Conservation (phyloP, 2,329 filamentous ascomycete species). For the Epichloe hybrida region DNA sequence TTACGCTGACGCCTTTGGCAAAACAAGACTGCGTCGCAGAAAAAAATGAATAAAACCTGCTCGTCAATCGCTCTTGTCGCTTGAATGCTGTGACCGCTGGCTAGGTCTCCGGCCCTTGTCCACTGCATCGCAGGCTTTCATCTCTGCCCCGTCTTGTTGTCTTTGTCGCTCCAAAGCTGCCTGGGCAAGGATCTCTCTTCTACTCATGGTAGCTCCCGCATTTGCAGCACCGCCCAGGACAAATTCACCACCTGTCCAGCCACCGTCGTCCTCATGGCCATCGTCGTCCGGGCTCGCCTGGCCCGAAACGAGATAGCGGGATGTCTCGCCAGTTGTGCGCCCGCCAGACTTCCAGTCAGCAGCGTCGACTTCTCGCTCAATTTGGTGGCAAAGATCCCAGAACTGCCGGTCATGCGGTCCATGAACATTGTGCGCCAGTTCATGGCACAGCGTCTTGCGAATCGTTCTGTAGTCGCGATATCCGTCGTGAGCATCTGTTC, state of each 20-base stretch:
- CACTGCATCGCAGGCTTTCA: slow-evolving; percentile 16
- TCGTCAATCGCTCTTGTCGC: slow-evolving; percentile 13
- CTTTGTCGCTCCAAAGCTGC: slow-evolving; percentile 23
- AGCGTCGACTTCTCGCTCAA: slow-evolving; percentile 72
- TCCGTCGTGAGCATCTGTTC: slow-evolving; percentile 91
- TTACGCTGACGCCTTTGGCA: too few species aligned
- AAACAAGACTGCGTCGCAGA: slow-evolving; percentile 5
- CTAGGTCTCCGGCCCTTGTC: slow-evolving; percentile 18
- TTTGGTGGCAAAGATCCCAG: slow-evolving; percentile 77
- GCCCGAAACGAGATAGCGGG: slow-evolving; percentile 41
- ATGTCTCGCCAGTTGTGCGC: slow-evolving; percentile 48
- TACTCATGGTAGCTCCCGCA: slow-evolving; percentile 36
- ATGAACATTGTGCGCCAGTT: slow-evolving; percentile 85
- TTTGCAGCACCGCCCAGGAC: slow-evolving; percentile 47
- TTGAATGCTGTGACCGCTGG: slow-evolving; percentile 12
- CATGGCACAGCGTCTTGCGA: slow-evolving; percentile 83
- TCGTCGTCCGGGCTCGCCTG: slow-evolving; percentile 35
- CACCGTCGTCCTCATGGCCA: slow-evolving; percentile 52
- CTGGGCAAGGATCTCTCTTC: slow-evolving; percentile 60
- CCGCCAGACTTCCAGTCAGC: slow-evolving; percentile 70
- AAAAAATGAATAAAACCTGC: neutral
- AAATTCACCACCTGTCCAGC: slow-evolving; percentile 69
- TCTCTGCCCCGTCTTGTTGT: slow-evolving; percentile 20
- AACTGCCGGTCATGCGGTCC: slow-evolving; percentile 74
- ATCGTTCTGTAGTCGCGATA: slow-evolving; percentile 90